These are phyloP conservation scores for Monosporascus sp. DNA, from an alignment of 2,329 filamentous ascomycete genomes.

Conservation along the genomic window DNA sequence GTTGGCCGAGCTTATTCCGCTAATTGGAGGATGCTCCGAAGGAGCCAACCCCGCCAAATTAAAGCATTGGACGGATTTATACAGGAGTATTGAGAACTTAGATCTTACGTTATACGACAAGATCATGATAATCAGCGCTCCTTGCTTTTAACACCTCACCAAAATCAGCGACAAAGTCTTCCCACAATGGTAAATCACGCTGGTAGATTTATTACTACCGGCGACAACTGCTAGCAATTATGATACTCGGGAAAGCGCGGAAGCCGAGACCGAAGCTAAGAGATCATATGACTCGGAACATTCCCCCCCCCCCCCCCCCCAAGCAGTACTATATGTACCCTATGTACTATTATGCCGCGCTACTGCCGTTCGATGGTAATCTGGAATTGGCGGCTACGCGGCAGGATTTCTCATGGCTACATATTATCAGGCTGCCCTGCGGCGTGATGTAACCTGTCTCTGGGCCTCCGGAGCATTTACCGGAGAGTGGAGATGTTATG, in stretches of 20 bases:
- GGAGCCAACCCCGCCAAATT: too few species aligned
- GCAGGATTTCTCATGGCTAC: not conserved
- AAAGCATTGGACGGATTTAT: too few species aligned
- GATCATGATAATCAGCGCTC: too few species aligned
- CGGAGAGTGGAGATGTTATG: not conserved
- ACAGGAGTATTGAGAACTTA: too few species aligned
- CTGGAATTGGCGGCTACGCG: not conserved
- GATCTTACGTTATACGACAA: too few species aligned
- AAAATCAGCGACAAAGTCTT: not conserved
- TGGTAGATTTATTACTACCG: not conserved
- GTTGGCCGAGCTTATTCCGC: too few species aligned
- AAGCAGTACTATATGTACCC: not conserved
- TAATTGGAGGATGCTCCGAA: too few species aligned
- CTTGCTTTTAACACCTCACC: not conserved
- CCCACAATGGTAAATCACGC: not conserved
- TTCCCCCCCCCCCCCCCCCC: not conserved
- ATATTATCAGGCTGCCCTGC: not conserved
- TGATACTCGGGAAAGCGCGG: not conserved
- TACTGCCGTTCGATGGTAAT: not conserved
- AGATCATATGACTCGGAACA: not conserved
- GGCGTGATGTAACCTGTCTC: not conserved
- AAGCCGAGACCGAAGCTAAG: not conserved
- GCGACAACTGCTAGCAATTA: not conserved
- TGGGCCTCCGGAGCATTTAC: not conserved
- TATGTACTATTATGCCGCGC: not conserved